These are phyloP conservation scores for Blastobotrys capitulatus DNA, from an alignment of 1,139 yeast genomes.

Conservation along the genomic window DNA sequence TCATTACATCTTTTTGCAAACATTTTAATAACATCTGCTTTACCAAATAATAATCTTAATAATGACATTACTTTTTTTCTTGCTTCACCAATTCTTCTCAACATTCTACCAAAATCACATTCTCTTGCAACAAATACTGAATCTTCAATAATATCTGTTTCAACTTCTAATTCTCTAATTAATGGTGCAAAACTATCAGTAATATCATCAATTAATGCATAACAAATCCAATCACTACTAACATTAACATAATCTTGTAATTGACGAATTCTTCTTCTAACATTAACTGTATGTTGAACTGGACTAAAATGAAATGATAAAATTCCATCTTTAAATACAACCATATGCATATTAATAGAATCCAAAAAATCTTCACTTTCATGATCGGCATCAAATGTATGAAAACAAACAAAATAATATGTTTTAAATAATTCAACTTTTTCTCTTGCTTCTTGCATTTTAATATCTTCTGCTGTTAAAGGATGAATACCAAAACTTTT, in stretches of 20 bases:
- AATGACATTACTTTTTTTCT: slow-evolving; percentile 92
- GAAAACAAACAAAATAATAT: slow-evolving; percentile 87
- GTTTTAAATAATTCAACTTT: slow-evolving; percentile 88
- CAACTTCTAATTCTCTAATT: slow-evolving; percentile 89
- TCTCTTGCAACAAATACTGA: slow-evolving; percentile 15
- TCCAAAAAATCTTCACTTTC: slow-evolving; percentile 48
- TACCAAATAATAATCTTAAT: slow-evolving; percentile 74
- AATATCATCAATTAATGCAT: slow-evolving; percentile 93
- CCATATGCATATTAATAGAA: slow-evolving; percentile 88
- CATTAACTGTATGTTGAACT: slow-evolving; percentile 94
- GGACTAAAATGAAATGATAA: slow-evolving; percentile 91
- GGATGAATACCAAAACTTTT: slow-evolving; percentile 95
- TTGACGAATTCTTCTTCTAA: slow-evolving; percentile 84
- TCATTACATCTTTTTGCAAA: slow-evolving; percentile 89
- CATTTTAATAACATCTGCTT: slow-evolving; percentile 95
- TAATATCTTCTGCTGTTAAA: slow-evolving; percentile 91
- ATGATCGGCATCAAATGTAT: slow-evolving; percentile 70
- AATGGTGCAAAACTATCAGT: slow-evolving; percentile 97
- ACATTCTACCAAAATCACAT: slow-evolving; percentile 84
- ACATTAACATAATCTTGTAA: slow-evolving; percentile 84
- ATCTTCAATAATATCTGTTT: slow-evolving; percentile 84
- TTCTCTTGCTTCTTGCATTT: slow-evolving; percentile 89
- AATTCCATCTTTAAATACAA: slow-evolving; percentile 87
- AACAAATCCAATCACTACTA: slow-evolving; percentile 94
- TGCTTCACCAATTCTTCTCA: slow-evolving; percentile 90